Conservation (phyloP, 2,329 filamentous ascomycete species). For the Pseudocercospora fijiensis region DNA sequence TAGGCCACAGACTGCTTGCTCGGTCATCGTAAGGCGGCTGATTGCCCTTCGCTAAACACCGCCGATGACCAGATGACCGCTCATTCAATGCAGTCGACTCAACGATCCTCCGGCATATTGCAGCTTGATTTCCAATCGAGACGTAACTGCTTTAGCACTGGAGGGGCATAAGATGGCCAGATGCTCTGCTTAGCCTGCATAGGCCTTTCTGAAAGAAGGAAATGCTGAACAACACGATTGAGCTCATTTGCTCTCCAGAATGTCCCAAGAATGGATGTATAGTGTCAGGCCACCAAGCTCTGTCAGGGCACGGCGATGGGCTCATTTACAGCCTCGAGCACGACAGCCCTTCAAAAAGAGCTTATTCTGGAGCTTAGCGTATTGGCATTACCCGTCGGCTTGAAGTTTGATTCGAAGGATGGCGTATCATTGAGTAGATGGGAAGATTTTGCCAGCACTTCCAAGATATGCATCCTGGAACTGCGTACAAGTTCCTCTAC, state of each 20-base stretch:
- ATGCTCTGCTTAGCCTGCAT: background rate
- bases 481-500: background rate
- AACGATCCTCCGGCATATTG: background rate
- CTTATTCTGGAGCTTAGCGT: conserved; percentile 3
- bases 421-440: background rate
- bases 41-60: background rate
- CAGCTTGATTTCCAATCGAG: too few relatives aligned
- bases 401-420: background rate
- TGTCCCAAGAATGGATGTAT: background rate
- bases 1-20: background rate
- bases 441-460: background rate
- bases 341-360: conserved; percentile 14
- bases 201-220: background rate
- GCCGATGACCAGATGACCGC: background rate
- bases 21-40: background rate
- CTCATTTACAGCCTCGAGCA: conserved; percentile 18
- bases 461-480: background rate
- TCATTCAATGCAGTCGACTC: background rate
- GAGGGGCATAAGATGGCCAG: too few relatives aligned
- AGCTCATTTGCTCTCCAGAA: background rate
- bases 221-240: background rate
- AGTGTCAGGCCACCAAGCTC: background rate
- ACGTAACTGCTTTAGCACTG: too few relatives aligned
- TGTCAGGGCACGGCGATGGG: conserved; percentile 5
- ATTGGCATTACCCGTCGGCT: conserved; percentile 4